phyloP scores from a whole-genome alignment of 2,329 filamentous ascomycete genomes.

The Colletotrichum sp. region DNA sequence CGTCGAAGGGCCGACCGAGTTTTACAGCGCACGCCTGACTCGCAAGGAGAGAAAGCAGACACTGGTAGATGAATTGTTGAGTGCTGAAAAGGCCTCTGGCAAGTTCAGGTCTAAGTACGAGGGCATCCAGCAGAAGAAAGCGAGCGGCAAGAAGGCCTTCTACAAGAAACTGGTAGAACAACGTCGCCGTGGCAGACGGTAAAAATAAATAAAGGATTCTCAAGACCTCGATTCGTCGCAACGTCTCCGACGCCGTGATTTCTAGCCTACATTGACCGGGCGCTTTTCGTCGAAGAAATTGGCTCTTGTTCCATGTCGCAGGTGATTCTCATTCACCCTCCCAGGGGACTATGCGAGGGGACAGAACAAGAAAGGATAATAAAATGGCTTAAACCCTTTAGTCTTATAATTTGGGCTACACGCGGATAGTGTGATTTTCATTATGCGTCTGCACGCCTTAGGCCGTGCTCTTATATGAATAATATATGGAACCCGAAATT shows the following conservation, averaged over 20 bases:
- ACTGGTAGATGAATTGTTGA: constrained; percentile 83
- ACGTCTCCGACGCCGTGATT: background rate
- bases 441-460: background rate
- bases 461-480: background rate
- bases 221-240: background rate
- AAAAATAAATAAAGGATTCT: background rate
- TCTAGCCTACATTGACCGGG: background rate
- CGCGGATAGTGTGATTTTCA: background rate
- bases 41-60: constrained; percentile 90
- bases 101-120: constrained; percentile 89
- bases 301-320: background rate
- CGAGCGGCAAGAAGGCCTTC: constrained; percentile 85
- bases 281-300: background rate
- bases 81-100: constrained; percentile 65
- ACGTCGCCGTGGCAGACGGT: constrained; percentile 27
- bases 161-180: constrained; percentile 77
- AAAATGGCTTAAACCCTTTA: background rate
- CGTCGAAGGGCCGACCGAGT: constrained; percentile 87
- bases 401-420: background rate
- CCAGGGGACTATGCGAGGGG: no score
- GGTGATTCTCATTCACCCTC: background rate
- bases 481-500: background rate
- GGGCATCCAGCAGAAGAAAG: constrained; percentile 82
- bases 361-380: no score
- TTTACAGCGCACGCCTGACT: constrained; percentile 77